Conservation (phyloP, 2,329 filamentous ascomycete species). For the Venturia aucupariae region DNA sequence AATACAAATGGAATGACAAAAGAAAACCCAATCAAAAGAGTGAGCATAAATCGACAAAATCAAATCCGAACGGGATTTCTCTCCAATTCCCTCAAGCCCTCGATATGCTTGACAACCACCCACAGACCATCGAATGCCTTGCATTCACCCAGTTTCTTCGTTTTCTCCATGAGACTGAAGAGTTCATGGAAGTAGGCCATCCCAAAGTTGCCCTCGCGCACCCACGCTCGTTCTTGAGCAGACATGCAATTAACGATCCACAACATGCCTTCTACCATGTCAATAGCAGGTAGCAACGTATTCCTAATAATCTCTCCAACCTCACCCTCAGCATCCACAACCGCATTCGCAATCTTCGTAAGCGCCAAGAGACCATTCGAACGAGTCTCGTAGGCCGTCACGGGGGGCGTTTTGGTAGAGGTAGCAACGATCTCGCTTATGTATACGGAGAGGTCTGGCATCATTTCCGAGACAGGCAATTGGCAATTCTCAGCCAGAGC, state of each 20-base stretch:
- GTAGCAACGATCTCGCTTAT: background rate
- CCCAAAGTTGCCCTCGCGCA: background rate
- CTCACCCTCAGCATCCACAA: constrained; percentile 1
- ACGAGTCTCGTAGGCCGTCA: constrained; percentile 1
- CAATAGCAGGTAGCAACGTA: background rate
- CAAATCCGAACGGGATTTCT: background rate
- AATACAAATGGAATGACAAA: background rate
- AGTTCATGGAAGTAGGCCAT: constrained; percentile 3
- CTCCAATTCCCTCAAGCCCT: background rate
- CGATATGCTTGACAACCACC: constrained; percentile 1
- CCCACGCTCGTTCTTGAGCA: background rate
- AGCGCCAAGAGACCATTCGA: background rate
- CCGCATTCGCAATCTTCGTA: background rate
- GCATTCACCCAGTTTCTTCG: background rate
- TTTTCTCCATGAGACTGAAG: background rate
- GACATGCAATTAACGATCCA: constrained; percentile 4
- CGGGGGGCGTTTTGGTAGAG: background rate
- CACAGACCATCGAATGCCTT: background rate
- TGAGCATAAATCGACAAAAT: background rate
- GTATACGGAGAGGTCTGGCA: constrained; percentile 5
- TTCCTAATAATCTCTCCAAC: background rate
- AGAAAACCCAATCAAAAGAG: background rate
- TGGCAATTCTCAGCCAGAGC: background rate
- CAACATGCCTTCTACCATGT: background rate
- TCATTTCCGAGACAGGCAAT: constrained; percentile 1